Base-by-base conservation (phyloP, 108 stramenopile species). In the Thalassiosira profunda region DNA sequence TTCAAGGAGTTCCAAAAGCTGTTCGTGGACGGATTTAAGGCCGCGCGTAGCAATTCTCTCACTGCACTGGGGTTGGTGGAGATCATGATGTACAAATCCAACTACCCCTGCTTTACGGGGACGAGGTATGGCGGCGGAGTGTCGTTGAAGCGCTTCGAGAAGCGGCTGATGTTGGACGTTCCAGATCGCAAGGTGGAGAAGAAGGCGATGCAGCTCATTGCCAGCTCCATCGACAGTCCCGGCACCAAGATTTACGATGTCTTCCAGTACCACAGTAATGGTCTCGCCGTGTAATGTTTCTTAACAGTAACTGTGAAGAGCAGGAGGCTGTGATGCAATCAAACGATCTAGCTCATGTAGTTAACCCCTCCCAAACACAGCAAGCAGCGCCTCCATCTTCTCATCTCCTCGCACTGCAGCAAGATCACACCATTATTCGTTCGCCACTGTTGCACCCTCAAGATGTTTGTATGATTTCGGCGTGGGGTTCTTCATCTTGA, bases 51-150 rank as follows among this genome's bases (percentile, higher is more conserved):
- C 21, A 90, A 90, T 49, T 92, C 86, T 40, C 86, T 94, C 38
- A 87, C 89, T 40, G 94, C 96, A 1, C 70, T 92, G 18, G 95
- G 92, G 12, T 67, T 99, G 63, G 93, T 99, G 43, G 98, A 99
- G 79, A 99, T 99, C 60, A 99, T 98, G 97, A 93, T 93, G 94
- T 95, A 89, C 80, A 86, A 94, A 79, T 88, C 86, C 58, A 94
- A 95, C 45, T 99, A 95, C 75, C 97, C 97, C 12, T 97, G 96
- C 70, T 99, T 99, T 75, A 70, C 84, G 41, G 93, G 94, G 15
- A 31, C 77, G 5, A 64, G 92, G 15, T 90, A 93, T 62, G 93
- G 93, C 28, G 80, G 80, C 38, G 91, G 89, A 9, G 75, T 87
- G 18, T 84, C 91, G 1, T 68, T 96, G 57, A 90, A 72, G 41